These are phyloP conservation scores for Clonostachys rosea DNA, from an alignment of 2,329 filamentous ascomycete species.

Conservation along the genomic window DNA sequence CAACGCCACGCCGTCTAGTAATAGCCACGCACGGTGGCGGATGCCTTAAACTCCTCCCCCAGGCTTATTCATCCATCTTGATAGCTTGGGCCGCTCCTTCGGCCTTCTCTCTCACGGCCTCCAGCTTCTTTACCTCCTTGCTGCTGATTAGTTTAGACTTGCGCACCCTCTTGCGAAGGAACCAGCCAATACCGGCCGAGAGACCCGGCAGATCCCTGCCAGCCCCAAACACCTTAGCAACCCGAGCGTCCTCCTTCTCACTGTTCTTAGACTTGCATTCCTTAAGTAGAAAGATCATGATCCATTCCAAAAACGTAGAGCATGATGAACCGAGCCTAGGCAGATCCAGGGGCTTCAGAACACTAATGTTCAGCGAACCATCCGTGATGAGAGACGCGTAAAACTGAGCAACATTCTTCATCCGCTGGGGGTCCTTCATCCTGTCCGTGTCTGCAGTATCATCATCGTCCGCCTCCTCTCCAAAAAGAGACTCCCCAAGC, in stretches of 20 bases:
- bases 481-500: conserved; percentile 76
- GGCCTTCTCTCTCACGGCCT: conserved; percentile 23
- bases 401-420: conserved; percentile 49
- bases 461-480: conserved; percentile 56
- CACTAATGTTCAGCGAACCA: conserved; percentile 36
- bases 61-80: neutral
- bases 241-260: conserved; percentile 45
- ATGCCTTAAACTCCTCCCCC: too few species aligned
- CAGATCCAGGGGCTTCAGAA: conserved; percentile 71
- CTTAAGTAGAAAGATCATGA: conserved; percentile 73
- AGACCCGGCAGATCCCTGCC: conserved; percentile 63
- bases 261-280: conserved; percentile 43
- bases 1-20: too few species aligned
- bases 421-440: conserved; percentile 40
- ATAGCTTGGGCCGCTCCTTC: conserved; percentile 15
- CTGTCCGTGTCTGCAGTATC: conserved; percentile 40
- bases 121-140: conserved; percentile 41
- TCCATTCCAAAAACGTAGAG: conserved; percentile 71
- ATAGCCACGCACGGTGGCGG: too few species aligned
- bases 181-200: conserved; percentile 71
- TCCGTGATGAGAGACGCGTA: conserved; percentile 46
- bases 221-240: conserved; percentile 64
- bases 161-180: conserved; percentile 69
- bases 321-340: conserved; percentile 73
- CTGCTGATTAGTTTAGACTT: conserved; percentile 53